These are phyloP conservation scores for Lactarius quietus DNA, from an alignment of 768 basidiomycete genomes.

Conservation along the genomic window DNA sequence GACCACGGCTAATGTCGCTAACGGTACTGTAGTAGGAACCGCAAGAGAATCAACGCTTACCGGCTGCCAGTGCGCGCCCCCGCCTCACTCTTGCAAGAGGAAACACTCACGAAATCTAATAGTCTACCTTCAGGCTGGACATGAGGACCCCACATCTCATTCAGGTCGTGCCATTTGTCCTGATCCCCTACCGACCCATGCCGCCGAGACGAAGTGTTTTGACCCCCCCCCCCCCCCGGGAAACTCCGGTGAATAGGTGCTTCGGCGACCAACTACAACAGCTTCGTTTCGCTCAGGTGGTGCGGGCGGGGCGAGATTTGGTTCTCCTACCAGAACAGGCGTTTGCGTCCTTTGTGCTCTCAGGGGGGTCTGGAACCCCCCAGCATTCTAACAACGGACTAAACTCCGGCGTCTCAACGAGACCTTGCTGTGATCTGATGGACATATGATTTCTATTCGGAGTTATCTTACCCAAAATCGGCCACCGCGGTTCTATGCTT, in stretches of 20 bases:
- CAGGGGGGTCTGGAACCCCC: neutral
- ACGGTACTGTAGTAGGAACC: neutral
- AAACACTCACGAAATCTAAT: neutral
- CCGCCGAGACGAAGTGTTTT: neutral
- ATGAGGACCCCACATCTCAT: neutral
- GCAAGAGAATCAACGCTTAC: too few species aligned
- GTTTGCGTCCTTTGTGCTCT: neutral
- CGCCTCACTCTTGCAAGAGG: too few species aligned
- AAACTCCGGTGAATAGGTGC: neutral
- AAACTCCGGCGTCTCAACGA: neutral
- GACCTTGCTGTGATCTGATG: neutral
- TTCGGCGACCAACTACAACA: neutral
- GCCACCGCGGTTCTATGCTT: neutral
- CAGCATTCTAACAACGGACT: neutral
- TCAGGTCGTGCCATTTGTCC: neutral
- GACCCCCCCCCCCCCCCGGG: neutral
- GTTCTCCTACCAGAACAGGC: neutral
- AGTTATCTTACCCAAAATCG: constrained; percentile 10
- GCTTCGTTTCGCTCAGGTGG: neutral
- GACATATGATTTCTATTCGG: constrained; percentile 7
- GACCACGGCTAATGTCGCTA: neutral
- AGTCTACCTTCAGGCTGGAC: too few species aligned
- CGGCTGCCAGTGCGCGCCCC: too few species aligned
- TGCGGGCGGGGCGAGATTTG: neutral
- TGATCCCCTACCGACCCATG: neutral